Conservation (phyloP, 106 monocot genomes). For the Apostasia shenzhenica region DNA sequence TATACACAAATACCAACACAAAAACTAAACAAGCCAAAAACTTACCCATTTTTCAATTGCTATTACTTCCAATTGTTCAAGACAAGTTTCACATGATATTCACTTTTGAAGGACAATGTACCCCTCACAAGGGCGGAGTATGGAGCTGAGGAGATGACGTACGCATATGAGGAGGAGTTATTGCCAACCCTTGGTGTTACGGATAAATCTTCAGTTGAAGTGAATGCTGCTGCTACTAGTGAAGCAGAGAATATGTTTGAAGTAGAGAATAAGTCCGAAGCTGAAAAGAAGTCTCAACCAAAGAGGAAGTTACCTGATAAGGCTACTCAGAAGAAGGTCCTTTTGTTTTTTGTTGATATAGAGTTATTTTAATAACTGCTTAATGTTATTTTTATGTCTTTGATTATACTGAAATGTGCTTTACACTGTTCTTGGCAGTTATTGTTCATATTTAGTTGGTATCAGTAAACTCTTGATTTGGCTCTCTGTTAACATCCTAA, state of each 20-base stretch:
- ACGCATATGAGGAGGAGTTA: slow-evolving; percentile 65
- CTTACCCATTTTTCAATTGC: no score
- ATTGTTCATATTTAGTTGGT: no score
- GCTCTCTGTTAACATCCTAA: no score
- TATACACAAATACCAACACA: no score
- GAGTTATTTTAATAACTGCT: no score
- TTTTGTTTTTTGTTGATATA: background rate
- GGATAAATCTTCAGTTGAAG: slow-evolving; percentile 31
- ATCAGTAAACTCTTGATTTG: no score
- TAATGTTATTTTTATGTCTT: no score
- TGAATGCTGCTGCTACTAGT: slow-evolving; percentile 15
- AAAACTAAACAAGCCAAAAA: no score
- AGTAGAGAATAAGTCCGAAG: background rate
- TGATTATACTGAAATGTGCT: no score
- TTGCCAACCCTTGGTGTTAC: slow-evolving; percentile 31
- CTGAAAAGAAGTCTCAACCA: slow-evolving; percentile 8
- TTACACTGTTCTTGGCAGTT: no score
- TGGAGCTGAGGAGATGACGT: slow-evolving; percentile 78
- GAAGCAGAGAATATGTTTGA: slow-evolving; percentile 30
- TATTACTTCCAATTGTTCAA: no score
- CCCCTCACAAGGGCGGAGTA: slow-evolving; percentile 26
- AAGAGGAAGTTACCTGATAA: slow-evolving; percentile 74
- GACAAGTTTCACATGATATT: no score
- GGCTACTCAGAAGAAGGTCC: slow-evolving; percentile 80
- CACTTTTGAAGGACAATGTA: slow-evolving; percentile 37